A percentile compares a stretch with the other conserved stretches of the same genome.
These are phyloP conservation scores for Crithidia sp. DNA, from an alignment of 208 protist genomes.

Conservation along the genomic window DNA sequence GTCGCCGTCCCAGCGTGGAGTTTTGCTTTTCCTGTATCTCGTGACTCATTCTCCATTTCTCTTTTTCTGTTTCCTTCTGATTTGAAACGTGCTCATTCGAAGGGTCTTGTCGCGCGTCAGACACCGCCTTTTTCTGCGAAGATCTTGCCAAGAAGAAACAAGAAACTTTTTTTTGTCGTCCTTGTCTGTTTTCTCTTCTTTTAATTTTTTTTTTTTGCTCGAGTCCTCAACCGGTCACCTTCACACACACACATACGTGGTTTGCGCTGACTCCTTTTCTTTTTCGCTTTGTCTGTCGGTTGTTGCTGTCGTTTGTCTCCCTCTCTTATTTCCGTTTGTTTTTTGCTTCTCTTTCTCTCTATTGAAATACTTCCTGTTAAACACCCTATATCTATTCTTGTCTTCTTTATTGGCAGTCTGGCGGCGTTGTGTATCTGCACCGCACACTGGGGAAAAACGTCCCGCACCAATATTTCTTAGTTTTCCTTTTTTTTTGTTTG, in stretches of 20 bases:
- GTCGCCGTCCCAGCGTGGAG: no score
- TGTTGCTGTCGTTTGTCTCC: no score
- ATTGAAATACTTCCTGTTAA: not conserved
- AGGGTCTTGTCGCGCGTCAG: not conserved
- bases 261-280: no score
- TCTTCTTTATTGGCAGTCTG: not conserved
- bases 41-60: not conserved
- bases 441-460: no score
- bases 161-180: not conserved
- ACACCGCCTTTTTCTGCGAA: conserved; percentile 9
- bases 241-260: no score
- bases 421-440: no score
- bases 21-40: no score
- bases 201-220: not conserved
- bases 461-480: no score
- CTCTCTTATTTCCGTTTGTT: no score
- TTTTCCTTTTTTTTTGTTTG: not conserved
- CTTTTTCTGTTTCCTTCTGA: not conserved
- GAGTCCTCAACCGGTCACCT: no score
- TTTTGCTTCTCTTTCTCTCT: not conserved
- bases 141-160: not conserved
- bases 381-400: not conserved
- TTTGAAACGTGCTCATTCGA: not conserved
- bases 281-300: no score
- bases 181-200: no score